Evolutionary conservation across 2,329 filamentous ascomycete species (phyloP), one percentile per base, ranked within the genome.

Genomic region (Allantophomopsis cytisporea): DNA sequence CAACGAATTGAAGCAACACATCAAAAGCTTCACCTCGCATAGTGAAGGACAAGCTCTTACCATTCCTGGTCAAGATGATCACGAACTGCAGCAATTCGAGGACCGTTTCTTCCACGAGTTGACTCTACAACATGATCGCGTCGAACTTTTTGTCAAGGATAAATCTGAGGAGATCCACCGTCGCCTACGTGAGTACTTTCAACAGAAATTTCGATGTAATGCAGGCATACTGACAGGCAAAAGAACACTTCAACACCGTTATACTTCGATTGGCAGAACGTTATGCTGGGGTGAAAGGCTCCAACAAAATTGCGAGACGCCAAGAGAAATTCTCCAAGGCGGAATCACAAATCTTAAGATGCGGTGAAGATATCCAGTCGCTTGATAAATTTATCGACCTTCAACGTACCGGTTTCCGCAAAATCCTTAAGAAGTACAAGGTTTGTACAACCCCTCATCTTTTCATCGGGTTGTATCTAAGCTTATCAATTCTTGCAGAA

Each of bases 391-490:
- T 89, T 50, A 73, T 80, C 45, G 69, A 72, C 43, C 80, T 81
- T 2, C 85, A 93, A 54, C 68, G 78, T 8, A 73, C 80, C 4
- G 85, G 81, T 4, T 88, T 93, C 50, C 73, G 75, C 40, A 93
- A 93, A 60, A 79, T 93, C 31, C 63, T 88, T 28, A 91, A 89
- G 57, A 93, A 93, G 55, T 89, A 91, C 60, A 72, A 68, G 65
- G 73, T 74, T 60, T n/a, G 61, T 41, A 38, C 11, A 21, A 17
- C 13, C 20, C 37, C 32, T 12, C 21, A 20, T 3, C 33, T 12
- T 18, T 32, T 30, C 20, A 15, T 15, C 3, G n/a, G 15, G 1
- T n/a, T 14, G 18, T 31, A 31, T 15, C 21, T 18, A 36, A 36
- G 33, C 43, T 47, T 37, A 43, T n/a, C 40, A 14, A 13, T 28